Base-by-base conservation (phyloP, 2,329 filamentous ascomycete species). In the Dothistroma pini region DNA sequence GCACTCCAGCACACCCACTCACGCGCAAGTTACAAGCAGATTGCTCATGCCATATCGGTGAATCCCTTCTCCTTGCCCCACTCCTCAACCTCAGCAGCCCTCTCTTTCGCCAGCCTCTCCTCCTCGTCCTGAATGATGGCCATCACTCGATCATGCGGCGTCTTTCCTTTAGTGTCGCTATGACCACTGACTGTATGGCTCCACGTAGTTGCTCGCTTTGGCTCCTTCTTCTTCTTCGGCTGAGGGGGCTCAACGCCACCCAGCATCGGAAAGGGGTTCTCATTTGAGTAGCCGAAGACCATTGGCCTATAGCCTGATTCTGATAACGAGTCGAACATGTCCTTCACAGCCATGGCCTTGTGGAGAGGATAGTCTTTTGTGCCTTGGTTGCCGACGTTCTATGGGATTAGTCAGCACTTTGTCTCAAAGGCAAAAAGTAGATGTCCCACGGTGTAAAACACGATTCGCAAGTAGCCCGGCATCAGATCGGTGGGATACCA, bases 211-310 rank as follows among this genome's bases (percentile, higher is more conserved):
- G 68, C 70, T 21, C 66, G 54, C 57, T 68, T 70, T 1, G 68
- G 66, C 56, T 66, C 63, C 63, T 69, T 68, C 12, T 65, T 65
- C 56, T 65, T 63, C 7, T 63, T 62, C 11, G 66, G 66, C 22
- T 62, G 66, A 16, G 68, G 66, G 16, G 72, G 72, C 56, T 71
- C 69, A 5, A 62, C 59, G 16, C 72, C 72, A 11, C 72, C 72
- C 10, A 74, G 68, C 71, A 72, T 72, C 3, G 71, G 72, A 49
- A 71, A 74, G 0, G 72, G 72, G 59, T 74, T 74, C 61, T 74
- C 72, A 31, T 65, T 68, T 1, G 65, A 67, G 62, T 67, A 74
- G 52, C 72, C 72, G 16, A 72, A 54, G 10, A 74, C 63, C 65
- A 72, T 69, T 6, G 72, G 72, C 10, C 72, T 66, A 61, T 72